Evolutionary conservation across 1,284 basidiomycete genomes (phyloP).

Genomic region (Cryptococcus wingfieldii): DNA sequence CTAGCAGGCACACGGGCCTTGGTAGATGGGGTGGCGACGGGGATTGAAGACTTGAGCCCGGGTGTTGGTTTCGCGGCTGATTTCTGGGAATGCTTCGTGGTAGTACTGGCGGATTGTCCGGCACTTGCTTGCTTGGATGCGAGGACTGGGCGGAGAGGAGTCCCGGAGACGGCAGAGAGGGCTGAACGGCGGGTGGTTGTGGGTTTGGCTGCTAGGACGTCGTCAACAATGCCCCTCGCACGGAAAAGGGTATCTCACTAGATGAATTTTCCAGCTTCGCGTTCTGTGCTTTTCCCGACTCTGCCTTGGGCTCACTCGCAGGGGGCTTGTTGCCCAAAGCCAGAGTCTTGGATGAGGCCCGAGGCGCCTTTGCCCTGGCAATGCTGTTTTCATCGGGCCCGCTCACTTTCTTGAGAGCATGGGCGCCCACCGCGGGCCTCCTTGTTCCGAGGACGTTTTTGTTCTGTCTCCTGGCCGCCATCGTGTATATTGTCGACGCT

Average conservation of each 20-base stretch:
- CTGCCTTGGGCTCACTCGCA: not conserved
- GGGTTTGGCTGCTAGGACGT: not conserved
- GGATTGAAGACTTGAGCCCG: not conserved
- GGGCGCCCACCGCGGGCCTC: not conserved
- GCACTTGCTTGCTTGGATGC: not conserved
- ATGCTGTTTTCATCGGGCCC: conserved; percentile 1
- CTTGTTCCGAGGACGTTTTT: conserved; percentile 6
- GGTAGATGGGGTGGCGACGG: not conserved
- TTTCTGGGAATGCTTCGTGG: not conserved
- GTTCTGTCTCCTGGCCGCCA: conserved; percentile 16
- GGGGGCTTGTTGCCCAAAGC: not conserved
- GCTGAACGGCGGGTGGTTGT: not conserved
- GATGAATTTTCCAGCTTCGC: not conserved
- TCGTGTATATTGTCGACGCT: not conserved
- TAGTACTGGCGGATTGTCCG: not conserved
- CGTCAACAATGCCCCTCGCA: not conserved
- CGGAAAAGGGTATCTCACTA: too few species aligned
- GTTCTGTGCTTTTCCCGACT: not conserved
- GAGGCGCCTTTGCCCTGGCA: not conserved
- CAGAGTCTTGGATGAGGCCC: not conserved
- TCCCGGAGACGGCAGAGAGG: not conserved
- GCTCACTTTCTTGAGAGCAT: not conserved
- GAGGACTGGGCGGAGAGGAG: conserved; percentile 2
- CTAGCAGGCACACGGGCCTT: not conserved
- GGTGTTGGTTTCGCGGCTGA: not conserved